These are phyloP conservation scores for Madurella mycetomatis DNA, from an alignment of 2,329 filamentous ascomycete genomes.

Conservation along the genomic window DNA sequence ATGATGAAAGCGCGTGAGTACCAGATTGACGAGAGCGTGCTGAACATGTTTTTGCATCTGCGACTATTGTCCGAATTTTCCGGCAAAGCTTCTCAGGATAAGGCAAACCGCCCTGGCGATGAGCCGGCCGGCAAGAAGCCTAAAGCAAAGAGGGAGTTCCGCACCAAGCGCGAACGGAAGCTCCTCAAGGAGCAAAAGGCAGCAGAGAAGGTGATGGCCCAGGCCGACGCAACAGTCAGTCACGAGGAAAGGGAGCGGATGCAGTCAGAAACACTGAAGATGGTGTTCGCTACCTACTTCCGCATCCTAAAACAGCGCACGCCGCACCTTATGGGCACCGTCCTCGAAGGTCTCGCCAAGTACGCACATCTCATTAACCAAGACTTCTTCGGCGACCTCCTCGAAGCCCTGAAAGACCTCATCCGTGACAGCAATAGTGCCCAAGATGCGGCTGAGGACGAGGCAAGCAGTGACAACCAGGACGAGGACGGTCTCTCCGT, in stretches of 20 bases:
- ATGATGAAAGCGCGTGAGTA: constrained; percentile 93
- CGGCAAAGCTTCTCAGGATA: constrained; percentile 74
- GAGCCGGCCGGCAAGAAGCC: constrained; percentile 48
- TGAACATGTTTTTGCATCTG: constrained; percentile 88
- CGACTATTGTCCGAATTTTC: constrained; percentile 84
- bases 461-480: constrained; percentile 40
- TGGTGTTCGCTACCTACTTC: constrained; percentile 95
- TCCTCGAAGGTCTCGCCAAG: constrained; percentile 87
- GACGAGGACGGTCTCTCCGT: constrained; percentile 46
- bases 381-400: constrained; percentile 94
- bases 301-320: constrained; percentile 81
- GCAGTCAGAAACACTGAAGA: constrained; percentile 91
- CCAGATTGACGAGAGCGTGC: constrained; percentile 73
- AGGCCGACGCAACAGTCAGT: constrained; percentile 84
- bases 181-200: constrained; percentile 77
- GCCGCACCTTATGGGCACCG: constrained; percentile 89
- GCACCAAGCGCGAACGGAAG: constrained; percentile 85
- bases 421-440: constrained; percentile 68
- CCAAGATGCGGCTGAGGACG: constrained; percentile 42
- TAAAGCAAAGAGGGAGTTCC: constrained; percentile 76
- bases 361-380: constrained; percentile 98
- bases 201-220: constrained; percentile 87
- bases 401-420: constrained; percentile 91
- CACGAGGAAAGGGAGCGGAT: constrained; percentile 91
- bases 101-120: constrained; percentile 54